phyloP scores from a whole-genome alignment of 495 filamentous ascomycete genomes.

The Aspergillus avenaceus region DNA sequence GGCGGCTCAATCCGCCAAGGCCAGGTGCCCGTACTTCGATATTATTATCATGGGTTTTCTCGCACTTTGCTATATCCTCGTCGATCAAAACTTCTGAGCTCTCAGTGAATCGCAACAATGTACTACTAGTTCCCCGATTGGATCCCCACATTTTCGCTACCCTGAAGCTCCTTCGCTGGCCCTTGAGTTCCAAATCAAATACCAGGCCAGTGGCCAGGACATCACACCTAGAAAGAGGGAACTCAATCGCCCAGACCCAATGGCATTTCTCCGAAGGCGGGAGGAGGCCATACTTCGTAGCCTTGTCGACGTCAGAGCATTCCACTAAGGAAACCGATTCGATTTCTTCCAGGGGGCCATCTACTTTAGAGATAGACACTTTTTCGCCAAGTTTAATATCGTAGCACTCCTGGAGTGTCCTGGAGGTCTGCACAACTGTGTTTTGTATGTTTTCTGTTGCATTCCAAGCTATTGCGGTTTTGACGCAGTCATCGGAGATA shows the following conservation, averaged over 20 bases:
- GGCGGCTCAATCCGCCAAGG: constrained; percentile 61
- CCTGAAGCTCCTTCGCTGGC: constrained; percentile 42
- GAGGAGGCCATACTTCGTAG: constrained; percentile 28
- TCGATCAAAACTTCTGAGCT: constrained; percentile 32
- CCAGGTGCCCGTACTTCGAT: constrained; percentile 29
- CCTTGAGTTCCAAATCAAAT: constrained; percentile 46
- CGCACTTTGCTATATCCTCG: constrained; percentile 14
- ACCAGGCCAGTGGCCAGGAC: constrained; percentile 36
- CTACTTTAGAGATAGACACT: constrained; percentile 47
- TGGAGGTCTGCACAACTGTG: constrained; percentile 60
- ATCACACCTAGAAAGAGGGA: constrained; percentile 49
- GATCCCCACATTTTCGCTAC: constrained; percentile 31
- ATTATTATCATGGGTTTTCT: constrained; percentile 11
- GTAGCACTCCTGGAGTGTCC: constrained; percentile 60
- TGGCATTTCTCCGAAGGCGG: constrained; percentile 43
- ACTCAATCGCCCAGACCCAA: constrained; percentile 64
- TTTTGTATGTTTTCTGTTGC: constrained; percentile 61
- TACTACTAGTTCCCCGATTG: constrained; percentile 22
- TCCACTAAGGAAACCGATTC: constrained; percentile 48
- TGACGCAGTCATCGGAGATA: constrained; percentile 34
- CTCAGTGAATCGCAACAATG: constrained; percentile 32
- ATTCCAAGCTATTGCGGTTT: constrained; percentile 62
- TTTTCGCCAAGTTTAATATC: constrained; percentile 61
- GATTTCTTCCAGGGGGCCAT: constrained; percentile 35
- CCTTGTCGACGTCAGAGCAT: constrained; percentile 36